Percentiles rank a stretch among this genome's conserved stretches.
These are phyloP conservation scores for Heterobasidion parviporum DNA, from an alignment of 1,284 basidiomycete genomes.

Conservation along the genomic window DNA sequence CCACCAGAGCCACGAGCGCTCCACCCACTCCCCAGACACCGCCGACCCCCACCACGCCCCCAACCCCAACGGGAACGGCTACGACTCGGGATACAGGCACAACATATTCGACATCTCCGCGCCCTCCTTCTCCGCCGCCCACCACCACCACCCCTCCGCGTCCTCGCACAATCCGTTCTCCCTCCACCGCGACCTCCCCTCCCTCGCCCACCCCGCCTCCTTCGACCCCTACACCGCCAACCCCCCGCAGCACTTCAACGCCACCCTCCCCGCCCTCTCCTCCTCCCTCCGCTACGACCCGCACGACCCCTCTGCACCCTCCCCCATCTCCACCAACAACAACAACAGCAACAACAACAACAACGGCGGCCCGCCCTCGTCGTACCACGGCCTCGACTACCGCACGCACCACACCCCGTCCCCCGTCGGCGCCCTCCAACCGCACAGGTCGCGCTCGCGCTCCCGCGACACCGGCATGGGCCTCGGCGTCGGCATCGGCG, in stretches of 20 bases:
- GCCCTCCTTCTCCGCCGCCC: conserved; percentile 17
- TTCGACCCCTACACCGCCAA: conserved; percentile 14
- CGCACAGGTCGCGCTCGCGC: conserved; percentile 41
- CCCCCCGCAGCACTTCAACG: conserved; percentile 40
- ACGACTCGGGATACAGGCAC: conserved; percentile 27
- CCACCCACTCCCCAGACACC: conserved; percentile 24
- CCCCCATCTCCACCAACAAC: conserved; percentile 1
- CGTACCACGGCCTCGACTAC: conserved; percentile 18
- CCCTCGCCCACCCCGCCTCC: conserved; percentile 16
- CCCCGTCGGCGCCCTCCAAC: conserved; percentile 14
- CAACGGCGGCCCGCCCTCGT: conserved; percentile 11
- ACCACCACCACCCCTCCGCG: conserved; percentile 15
- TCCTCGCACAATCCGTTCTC: conserved; percentile 12
- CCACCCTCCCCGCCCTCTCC: conserved; percentile 51
- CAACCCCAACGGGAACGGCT: conserved; percentile 21
- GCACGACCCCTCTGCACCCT: conserved; percentile 17
- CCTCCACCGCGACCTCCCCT: conserved; percentile 6
- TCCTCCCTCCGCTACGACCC: conserved; percentile 51
- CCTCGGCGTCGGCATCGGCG: not conserved
- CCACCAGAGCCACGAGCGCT: conserved; percentile 30
- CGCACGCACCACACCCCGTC: conserved; percentile 23
- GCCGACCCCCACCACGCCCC: conserved; percentile 3
- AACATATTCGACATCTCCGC: conserved; percentile 68
- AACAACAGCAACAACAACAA: too few species aligned
- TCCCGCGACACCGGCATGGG: conserved; percentile 18